Base-by-base conservation (phyloP, 164 flowering plant species). In the Chimonanthus praecox region DNA sequence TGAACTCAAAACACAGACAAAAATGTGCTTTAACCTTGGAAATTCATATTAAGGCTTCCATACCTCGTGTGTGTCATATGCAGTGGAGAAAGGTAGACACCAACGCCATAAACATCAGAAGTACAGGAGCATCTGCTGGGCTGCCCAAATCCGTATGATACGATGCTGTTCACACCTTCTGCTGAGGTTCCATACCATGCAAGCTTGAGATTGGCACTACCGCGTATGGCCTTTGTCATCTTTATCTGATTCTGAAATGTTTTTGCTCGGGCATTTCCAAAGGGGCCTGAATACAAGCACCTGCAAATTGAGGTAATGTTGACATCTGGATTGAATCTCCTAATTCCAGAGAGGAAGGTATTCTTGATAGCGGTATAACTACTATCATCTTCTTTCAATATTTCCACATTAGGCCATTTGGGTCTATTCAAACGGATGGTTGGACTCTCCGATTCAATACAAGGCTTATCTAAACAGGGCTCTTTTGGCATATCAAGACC, bases 141-240 rank as follows among this genome's bases (percentile, higher is more conserved):
- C 69, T 69, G 18, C 7, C 81, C 80, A 73, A 90, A 88, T 4
- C 94, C 94, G 73, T 85, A 84, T 2, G 58, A 49, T 65, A 86
- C 18, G 49, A 88, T 76, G 13, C 78, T 72, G 20, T 49, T 75
- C 15, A 86, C 78, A 1, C 63, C 80, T 51, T 77, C 67, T 4
- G 68, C 68, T 1, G 89, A 78, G 0, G 85, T 69, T 21, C 83
- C 87, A 69, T 82, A 68, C 94, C 92, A 90, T 4, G 87, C 90
- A 69, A 76, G 76, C n/a, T 73, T 78, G 44, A 72, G 58, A 45
- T 84, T 86, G 3, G 84, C 54, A 3, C 54, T 18, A 5, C 88
- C 88, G 21, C 90, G 80, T 43, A 81, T 73, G 3, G 68, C 77
- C 69, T 74, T 81, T 0, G 77, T 80, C 6, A 78, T 62, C 73